Evolutionary conservation across 2,329 filamentous ascomycete species (phyloP).

Genomic region (Zymoseptoria ardabiliae): DNA sequence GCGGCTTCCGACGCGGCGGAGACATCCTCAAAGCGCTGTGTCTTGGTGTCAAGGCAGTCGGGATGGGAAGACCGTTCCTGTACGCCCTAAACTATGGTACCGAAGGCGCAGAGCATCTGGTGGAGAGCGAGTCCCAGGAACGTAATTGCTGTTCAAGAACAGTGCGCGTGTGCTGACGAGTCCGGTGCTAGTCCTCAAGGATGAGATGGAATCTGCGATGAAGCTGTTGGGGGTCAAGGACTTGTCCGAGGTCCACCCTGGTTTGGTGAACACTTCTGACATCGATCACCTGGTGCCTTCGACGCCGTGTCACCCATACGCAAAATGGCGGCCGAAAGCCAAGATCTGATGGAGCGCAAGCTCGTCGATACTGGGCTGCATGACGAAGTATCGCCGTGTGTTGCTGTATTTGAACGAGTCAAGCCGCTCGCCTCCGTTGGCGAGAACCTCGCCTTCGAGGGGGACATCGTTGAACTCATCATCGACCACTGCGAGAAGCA

Average conservation of each 20-base stretch:
- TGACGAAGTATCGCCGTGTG: too few relatives aligned
- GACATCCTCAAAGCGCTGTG: slow-evolving; percentile 62
- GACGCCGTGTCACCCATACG: slow-evolving; percentile 11
- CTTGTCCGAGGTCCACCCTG: slow-evolving; percentile 52
- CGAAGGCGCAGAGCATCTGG: slow-evolving; percentile 39
- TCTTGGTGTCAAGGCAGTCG: slow-evolving; percentile 55
- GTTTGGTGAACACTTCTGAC: slow-evolving; percentile 46
- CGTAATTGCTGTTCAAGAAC: neutral
- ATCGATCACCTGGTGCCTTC: slow-evolving; percentile 43
- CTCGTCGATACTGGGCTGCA: neutral
- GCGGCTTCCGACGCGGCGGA: slow-evolving; percentile 56
- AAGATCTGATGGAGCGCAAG: neutral
- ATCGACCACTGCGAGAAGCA: neutral
- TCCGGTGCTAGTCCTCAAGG: slow-evolving; percentile 33
- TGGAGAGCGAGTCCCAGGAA: slow-evolving; percentile 4
- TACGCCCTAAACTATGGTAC: slow-evolving; percentile 54
- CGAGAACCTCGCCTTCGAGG: too few relatives aligned
- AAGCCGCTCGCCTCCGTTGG: too few relatives aligned
- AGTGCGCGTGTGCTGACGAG: neutral
- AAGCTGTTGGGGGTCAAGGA: slow-evolving; percentile 54
- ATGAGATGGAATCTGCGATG: slow-evolving; percentile 59
- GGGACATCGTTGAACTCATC: neutral
- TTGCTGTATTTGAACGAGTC: too few relatives aligned
- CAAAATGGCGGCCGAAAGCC: slow-evolving; percentile 13
- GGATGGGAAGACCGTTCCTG: slow-evolving; percentile 54